A percentile compares a stretch with the other conserved stretches of the same genome.
These are phyloP conservation scores for Sporothrix pseudoabietina DNA, from an alignment of 2,329 filamentous ascomycete genomes.

Conservation along the genomic window DNA sequence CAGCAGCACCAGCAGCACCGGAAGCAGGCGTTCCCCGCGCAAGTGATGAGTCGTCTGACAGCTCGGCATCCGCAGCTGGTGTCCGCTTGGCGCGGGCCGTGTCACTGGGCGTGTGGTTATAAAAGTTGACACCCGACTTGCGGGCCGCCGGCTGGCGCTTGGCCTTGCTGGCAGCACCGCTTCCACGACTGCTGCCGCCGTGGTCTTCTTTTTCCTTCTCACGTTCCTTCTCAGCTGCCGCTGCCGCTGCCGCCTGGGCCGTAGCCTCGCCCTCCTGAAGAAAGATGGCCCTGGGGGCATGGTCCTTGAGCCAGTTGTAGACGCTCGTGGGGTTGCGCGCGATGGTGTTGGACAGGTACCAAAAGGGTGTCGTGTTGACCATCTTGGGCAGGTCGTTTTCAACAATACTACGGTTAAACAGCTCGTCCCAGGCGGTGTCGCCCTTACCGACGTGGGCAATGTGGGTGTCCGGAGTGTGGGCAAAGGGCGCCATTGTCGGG, in stretches of 20 bases:
- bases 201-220: slow-evolving; percentile 46
- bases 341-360: slow-evolving; percentile 51
- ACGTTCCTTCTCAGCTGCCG: slow-evolving; percentile 36
- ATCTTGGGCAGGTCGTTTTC: slow-evolving; percentile 40
- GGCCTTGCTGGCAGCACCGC: slow-evolving; percentile 30
- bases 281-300: slow-evolving; percentile 77
- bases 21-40: slow-evolving; percentile 16
- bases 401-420: slow-evolving; percentile 42
- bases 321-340: slow-evolving; percentile 85
- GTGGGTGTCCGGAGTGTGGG: slow-evolving; percentile 41
- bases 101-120: neutral
- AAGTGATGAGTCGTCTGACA: slow-evolving; percentile 34
- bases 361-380: slow-evolving; percentile 18
- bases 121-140: neutral
- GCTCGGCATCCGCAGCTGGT: slow-evolving; percentile 31
- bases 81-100: slow-evolving; percentile 35
- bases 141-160: slow-evolving; percentile 27
- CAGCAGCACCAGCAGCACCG: slow-evolving; percentile 24
- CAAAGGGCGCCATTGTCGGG: slow-evolving; percentile 56
- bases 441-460: slow-evolving; percentile 27
- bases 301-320: slow-evolving; percentile 89
- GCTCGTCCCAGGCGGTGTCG: slow-evolving; percentile 41
- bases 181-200: slow-evolving; percentile 32
- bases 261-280: slow-evolving; percentile 69
- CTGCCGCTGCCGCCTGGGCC: slow-evolving; percentile 30